Evolutionary conservation across 73 alveolate species (phyloP).

Genomic region (Paramecium sexaurelia): DNA sequence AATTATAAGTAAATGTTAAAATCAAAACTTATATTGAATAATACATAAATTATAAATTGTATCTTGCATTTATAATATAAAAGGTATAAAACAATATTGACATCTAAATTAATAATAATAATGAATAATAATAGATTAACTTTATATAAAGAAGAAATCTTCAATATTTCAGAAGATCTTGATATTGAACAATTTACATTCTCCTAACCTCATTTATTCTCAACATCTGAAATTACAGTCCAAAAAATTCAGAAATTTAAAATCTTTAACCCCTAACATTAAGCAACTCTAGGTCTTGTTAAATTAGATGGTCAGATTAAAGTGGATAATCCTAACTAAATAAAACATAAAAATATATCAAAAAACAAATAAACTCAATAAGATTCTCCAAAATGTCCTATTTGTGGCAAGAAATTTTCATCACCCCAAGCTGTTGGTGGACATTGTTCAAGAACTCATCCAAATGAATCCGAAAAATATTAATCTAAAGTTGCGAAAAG

Average conservation of each 20-base stretch:
- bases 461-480: background rate
- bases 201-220: background rate
- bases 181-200: background rate
- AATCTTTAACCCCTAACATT: background rate
- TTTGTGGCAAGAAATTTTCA: background rate
- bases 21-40: background rate
- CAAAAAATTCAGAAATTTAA: background rate
- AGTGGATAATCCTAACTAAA: background rate
- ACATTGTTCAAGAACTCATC: background rate
- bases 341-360: background rate
- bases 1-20: background rate
- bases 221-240: background rate
- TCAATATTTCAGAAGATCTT: background rate
- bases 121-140: background rate
- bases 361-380: background rate
- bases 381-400: background rate
- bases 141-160: background rate
- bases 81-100: background rate
- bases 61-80: background rate
- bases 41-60: background rate
- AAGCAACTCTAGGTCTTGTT: background rate
- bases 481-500: background rate
- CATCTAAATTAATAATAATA: background rate
- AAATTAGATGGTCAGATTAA: background rate
- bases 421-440: background rate